Evolutionary conservation across 768 basidiomycete genomes (phyloP), one percentile per base, ranked within the genome.

Genomic region (Daedaleopsis nitida): DNA sequence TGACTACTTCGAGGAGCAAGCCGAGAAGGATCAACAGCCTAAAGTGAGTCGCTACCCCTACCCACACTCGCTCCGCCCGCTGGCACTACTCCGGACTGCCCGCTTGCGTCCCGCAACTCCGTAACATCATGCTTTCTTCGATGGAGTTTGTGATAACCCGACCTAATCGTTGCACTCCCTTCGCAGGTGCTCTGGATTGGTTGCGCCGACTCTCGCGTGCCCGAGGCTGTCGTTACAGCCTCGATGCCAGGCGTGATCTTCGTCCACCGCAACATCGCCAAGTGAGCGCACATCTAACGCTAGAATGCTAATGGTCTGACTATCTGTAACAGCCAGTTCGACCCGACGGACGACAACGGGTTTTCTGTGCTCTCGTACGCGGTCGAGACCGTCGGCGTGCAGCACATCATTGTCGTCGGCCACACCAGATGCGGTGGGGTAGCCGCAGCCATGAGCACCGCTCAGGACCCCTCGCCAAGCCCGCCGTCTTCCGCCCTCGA

Each of bases 381-480:
- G 17, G 77, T 96, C 42, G 80, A 80, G 55, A 74, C 79, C 64
- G 78, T 95, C 59, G 86, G 87, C 58, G 87, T 94, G 23, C 78
- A 88, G 76, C 89, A 95, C 79, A 91, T 96, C 62, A 77, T 92
- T 62, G 77, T 96, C 66, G 90, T 88, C 27, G 94, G 94, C 16
- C 94, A 96, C 71, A 86, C 88, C 12, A 78, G 85, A 57, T 96
- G 94, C 70, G 94, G 92, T 56, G 94, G 93, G 52, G 89, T 83
- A 2, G 71, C 75, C 16, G 24, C 53, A 73, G 84, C 39, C 66
- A 70, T 0, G 82, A 84, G 39, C 39, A 42, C 39, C 13, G 39
- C 39, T 3, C 49, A 78, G 76, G 57, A 17, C 35, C 32, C 74
- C 72, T 42, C 39, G 11, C 39, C 39, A 11, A 42, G 39, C 21